These are phyloP conservation scores for Bjerkandera adusta DNA, from an alignment of 1,284 basidiomycete species.

Conservation along the genomic window DNA sequence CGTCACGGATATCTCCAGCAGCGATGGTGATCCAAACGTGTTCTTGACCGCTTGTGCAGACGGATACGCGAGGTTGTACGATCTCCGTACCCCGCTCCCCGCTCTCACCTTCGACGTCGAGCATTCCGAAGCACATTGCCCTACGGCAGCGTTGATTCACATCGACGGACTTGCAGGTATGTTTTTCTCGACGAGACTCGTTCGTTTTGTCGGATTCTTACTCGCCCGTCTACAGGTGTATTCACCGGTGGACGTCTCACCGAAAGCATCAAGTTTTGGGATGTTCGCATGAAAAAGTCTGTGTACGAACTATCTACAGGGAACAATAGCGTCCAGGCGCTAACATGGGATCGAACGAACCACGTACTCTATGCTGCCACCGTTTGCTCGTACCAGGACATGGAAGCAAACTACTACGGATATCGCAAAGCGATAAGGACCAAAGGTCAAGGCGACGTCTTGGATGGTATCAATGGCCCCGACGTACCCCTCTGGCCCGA, in stretches of 20 bases:
- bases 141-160: conserved; percentile 22
- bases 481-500: conserved; percentile 8
- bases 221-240: neutral
- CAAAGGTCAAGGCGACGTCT: too few relatives aligned
- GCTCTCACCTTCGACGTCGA: conserved; percentile 25
- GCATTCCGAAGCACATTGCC: conserved; percentile 15
- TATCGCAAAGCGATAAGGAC: conserved; percentile 13
- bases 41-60: conserved; percentile 38
- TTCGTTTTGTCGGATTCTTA: too few relatives aligned
- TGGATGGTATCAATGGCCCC: too few relatives aligned
- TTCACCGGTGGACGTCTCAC: conserved; percentile 20
- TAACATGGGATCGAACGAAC: conserved; percentile 34
- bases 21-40: conserved; percentile 31
- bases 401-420: too few relatives aligned
- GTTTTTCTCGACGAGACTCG: conserved; percentile 10
- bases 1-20: conserved; percentile 32
- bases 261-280: conserved; percentile 38
- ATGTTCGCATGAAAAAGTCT: conserved; percentile 32
- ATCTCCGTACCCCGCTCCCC: conserved; percentile 30
- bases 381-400: conserved; percentile 31
- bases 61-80: conserved; percentile 38
- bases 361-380: conserved; percentile 36
- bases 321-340: conserved; percentile 33
- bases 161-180: conserved; percentile 27
- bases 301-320: conserved; percentile 42